These are phyloP conservation scores for Penicillium coffeae DNA, from an alignment of 495 filamentous ascomycete genomes.

Conservation along the genomic window DNA sequence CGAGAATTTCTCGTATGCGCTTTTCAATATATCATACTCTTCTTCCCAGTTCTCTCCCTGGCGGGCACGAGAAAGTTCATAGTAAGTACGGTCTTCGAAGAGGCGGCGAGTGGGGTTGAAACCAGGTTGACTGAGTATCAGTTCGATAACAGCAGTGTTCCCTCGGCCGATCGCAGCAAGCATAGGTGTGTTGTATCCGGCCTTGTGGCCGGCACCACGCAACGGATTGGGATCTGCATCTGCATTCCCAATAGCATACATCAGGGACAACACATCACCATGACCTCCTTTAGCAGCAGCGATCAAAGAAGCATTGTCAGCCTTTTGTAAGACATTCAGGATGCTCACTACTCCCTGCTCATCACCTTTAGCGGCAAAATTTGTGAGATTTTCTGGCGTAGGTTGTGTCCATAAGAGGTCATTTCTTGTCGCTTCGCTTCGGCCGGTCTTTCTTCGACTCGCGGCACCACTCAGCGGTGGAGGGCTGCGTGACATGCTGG, in stretches of 20 bases:
- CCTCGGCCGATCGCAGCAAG: constrained; percentile 89
- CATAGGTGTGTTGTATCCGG: constrained; percentile 78
- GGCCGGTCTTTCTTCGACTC: constrained; percentile 50
- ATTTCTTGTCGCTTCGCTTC: constrained; percentile 58
- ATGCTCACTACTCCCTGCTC: constrained; percentile 73
- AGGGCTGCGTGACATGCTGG: constrained; percentile 48
- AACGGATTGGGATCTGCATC: constrained; percentile 75
- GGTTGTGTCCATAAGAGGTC: constrained; percentile 60
- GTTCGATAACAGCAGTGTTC: constrained; percentile 73
- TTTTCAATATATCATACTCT: constrained; percentile 76
- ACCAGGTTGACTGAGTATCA: constrained; percentile 70
- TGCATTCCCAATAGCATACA: constrained; percentile 75
- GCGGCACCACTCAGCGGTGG: constrained; percentile 33
- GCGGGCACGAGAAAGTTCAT: constrained; percentile 75
- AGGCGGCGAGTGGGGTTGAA: constrained; percentile 73
- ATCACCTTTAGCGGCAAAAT: constrained; percentile 80
- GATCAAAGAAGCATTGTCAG: constrained; percentile 81
- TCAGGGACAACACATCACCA: constrained; percentile 74
- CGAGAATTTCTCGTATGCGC: constrained; percentile 65
- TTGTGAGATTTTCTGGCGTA: constrained; percentile 66
- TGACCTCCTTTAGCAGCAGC: constrained; percentile 92
- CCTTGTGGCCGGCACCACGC: constrained; percentile 38
- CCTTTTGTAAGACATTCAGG: constrained; percentile 68
- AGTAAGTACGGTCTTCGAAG: constrained; percentile 70
- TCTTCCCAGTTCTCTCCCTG: constrained; percentile 85